Percentiles rank a stretch among this genome's conserved stretches.
phyloP scores from a whole-genome alignment of 768 basidiomycete genomes.

The Russula compacta region DNA sequence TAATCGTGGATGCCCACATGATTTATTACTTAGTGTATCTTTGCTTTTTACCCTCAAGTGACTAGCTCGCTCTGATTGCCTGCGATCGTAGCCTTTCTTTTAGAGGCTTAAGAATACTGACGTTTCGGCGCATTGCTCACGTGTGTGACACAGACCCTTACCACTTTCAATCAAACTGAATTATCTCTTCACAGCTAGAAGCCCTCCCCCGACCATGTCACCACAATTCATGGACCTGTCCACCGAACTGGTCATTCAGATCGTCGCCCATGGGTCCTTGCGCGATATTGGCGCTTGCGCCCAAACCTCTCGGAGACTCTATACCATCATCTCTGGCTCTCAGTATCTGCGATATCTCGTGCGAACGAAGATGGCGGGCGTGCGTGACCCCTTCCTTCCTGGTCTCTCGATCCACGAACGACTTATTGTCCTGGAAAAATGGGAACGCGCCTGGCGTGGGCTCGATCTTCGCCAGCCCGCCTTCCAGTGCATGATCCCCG shows the following conservation, averaged over 20 bases:
- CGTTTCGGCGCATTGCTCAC: neutral
- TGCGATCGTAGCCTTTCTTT: neutral
- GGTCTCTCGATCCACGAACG: conserved; percentile 10
- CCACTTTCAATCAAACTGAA: neutral
- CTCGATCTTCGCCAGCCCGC: conserved; percentile 11
- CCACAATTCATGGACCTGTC: conserved; percentile 15
- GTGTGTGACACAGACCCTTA: neutral
- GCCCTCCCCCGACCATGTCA: conserved; percentile 5
- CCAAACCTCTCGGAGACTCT: conserved; percentile 6
- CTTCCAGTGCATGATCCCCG: conserved; percentile 9
- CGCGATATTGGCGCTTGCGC: conserved; percentile 9
- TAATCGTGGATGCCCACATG: neutral
- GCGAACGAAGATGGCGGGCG: conserved; percentile 10
- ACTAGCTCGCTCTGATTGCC: neutral
- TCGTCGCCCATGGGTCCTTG: conserved; percentile 10
- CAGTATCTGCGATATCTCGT: conserved; percentile 13
- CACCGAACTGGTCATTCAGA: conserved; percentile 13
- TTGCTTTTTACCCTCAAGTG: neutral
- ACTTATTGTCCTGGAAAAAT: conserved; percentile 4
- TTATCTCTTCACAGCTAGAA: neutral
- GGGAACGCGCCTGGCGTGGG: conserved; percentile 6
- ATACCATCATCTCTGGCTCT: conserved; percentile 8
- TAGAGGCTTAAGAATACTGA: neutral
- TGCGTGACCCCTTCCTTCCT: conserved; percentile 3
- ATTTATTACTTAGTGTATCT: neutral